Evolutionary conservation across 768 basidiomycete genomes (phyloP).

Genomic region (Podaxis carcinomalis): DNA sequence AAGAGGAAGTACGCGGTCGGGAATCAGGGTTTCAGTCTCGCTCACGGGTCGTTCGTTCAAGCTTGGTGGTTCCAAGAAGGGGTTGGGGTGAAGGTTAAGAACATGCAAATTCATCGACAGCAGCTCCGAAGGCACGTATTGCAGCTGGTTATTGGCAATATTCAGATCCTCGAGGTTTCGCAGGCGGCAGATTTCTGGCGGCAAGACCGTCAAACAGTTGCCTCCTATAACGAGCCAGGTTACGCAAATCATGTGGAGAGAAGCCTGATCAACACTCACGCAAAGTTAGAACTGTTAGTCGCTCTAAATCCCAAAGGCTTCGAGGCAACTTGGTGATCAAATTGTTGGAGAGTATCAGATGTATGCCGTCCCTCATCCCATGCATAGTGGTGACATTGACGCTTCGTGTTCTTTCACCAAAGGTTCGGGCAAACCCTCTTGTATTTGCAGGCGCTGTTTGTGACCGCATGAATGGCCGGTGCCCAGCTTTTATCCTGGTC

Average conservation of each 20-base stretch:
- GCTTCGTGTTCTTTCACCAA: constrained; percentile 21
- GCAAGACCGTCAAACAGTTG: constrained; percentile 52
- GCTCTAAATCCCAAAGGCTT: constrained; percentile 52
- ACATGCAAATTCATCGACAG: constrained; percentile 44
- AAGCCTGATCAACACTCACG: constrained; percentile 37
- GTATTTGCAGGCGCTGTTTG: constrained; percentile 23
- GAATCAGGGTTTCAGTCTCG: constrained; percentile 16
- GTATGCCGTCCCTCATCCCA: constrained; percentile 32
- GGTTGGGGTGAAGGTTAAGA: constrained; percentile 55
- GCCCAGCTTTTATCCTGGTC: constrained; percentile 6
- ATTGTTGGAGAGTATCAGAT: constrained; percentile 56
- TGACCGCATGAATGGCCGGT: constrained; percentile 18
- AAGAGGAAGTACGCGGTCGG: constrained; percentile 24
- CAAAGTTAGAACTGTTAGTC: constrained; percentile 58
- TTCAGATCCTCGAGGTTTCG: constrained; percentile 55
- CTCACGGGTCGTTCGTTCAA: constrained; percentile 21
- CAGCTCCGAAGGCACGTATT: constrained; percentile 64
- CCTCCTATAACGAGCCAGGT: constrained; percentile 38
- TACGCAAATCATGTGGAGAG: background rate
- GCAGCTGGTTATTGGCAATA: constrained; percentile 52
- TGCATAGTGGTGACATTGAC: constrained; percentile 16
- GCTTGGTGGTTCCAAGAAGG: constrained; percentile 36
- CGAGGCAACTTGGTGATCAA: constrained; percentile 48
- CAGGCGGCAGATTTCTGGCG: constrained; percentile 58
- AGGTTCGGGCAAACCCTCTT: constrained; percentile 13